Evolutionary conservation across 495 filamentous ascomycete genomes (phyloP).

Genomic region (Hypoxylon lenormandii): DNA sequence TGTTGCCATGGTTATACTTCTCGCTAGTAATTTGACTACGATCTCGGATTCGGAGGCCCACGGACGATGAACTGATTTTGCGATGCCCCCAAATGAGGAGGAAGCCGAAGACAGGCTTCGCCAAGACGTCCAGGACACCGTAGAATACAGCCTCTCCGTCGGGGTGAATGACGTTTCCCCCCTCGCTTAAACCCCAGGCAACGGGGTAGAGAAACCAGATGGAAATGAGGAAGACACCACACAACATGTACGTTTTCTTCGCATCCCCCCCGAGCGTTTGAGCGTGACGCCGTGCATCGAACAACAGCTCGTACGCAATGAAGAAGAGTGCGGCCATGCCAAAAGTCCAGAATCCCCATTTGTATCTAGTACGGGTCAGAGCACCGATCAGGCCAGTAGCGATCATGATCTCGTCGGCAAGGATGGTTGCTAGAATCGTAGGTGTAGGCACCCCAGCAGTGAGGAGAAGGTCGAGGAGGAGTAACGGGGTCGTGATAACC

Average conservation of each 20-base stretch:
- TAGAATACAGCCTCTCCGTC: slow-evolving; percentile 77
- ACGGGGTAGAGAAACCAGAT: slow-evolving; percentile 77
- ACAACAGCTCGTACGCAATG: slow-evolving; percentile 67
- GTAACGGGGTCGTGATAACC: slow-evolving; percentile 61
- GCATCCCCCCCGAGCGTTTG: slow-evolving; percentile 62
- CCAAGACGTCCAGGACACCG: slow-evolving; percentile 71
- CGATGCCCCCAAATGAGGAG: slow-evolving; percentile 66
- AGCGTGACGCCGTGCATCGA: slow-evolving; percentile 67
- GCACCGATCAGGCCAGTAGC: slow-evolving; percentile 72
- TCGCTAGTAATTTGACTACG: slow-evolving; percentile 38
- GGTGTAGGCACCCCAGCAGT: slow-evolving; percentile 74
- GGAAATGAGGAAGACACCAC: slow-evolving; percentile 65
- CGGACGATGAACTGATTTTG: slow-evolving; percentile 62
- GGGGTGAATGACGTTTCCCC: slow-evolving; percentile 73
- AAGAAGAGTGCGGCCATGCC: slow-evolving; percentile 69
- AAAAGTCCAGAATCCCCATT: slow-evolving; percentile 77
- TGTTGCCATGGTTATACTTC: slow-evolving; percentile 24
- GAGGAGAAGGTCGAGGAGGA: slow-evolving; percentile 71
- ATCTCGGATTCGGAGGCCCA: slow-evolving; percentile 59
- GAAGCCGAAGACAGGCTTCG: slow-evolving; percentile 68
- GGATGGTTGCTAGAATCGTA: slow-evolving; percentile 70
- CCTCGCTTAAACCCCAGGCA: slow-evolving; percentile 74
- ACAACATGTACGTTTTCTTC: slow-evolving; percentile 62
- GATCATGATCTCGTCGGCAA: slow-evolving; percentile 73
- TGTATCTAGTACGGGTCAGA: slow-evolving; percentile 67